phyloP scores from a whole-genome alignment of 345 rosid species.

The Pistacia vera region DNA sequence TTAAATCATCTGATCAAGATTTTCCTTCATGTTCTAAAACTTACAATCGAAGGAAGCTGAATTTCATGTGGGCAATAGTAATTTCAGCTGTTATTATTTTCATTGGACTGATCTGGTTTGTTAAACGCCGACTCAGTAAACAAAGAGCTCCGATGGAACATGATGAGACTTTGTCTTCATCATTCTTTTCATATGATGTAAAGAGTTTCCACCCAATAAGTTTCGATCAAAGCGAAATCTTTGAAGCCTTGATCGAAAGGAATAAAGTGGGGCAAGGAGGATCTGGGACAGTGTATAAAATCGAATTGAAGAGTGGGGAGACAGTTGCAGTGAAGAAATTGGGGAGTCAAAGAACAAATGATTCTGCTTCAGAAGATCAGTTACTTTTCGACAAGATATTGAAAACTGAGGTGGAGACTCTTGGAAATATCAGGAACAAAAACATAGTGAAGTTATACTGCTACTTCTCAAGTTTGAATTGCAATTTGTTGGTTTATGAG shows the following conservation, averaged over 20 bases:
- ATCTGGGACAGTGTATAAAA: slow-evolving; percentile 78
- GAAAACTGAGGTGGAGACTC: slow-evolving; percentile 90
- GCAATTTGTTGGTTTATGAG: slow-evolving; percentile 81
- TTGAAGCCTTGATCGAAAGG: slow-evolving; percentile 68
- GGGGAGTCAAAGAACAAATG: slow-evolving; percentile 62
- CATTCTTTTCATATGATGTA: slow-evolving; percentile 69
- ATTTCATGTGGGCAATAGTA: slow-evolving; percentile 62
- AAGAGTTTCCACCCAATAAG: slow-evolving; percentile 85
- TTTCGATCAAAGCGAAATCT: slow-evolving; percentile 69
- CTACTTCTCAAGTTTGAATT: slow-evolving; percentile 69
- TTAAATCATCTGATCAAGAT: slow-evolving; percentile 43
- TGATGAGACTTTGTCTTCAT: slow-evolving; percentile 57
- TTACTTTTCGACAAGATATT: slow-evolving; percentile 51
- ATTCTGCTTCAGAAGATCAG: slow-evolving; percentile 52
- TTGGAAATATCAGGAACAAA: slow-evolving; percentile 82
- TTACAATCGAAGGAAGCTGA: slow-evolving; percentile 48
- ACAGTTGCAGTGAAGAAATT: slow-evolving; percentile 86
- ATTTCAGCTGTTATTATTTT: slow-evolving; percentile 54
- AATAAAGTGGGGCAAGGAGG: slow-evolving; percentile 93
- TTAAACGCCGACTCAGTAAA: slow-evolving; percentile 53
- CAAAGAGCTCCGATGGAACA: slow-evolving; percentile 52
- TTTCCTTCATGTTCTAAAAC: slow-evolving; percentile 63
- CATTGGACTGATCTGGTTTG: slow-evolving; percentile 56
- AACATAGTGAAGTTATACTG: slow-evolving; percentile 87
- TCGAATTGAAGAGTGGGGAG: slow-evolving; percentile 62